Base-by-base conservation (phyloP, 805 yeast genomes). In the Starmerella potacharoeniae region DNA sequence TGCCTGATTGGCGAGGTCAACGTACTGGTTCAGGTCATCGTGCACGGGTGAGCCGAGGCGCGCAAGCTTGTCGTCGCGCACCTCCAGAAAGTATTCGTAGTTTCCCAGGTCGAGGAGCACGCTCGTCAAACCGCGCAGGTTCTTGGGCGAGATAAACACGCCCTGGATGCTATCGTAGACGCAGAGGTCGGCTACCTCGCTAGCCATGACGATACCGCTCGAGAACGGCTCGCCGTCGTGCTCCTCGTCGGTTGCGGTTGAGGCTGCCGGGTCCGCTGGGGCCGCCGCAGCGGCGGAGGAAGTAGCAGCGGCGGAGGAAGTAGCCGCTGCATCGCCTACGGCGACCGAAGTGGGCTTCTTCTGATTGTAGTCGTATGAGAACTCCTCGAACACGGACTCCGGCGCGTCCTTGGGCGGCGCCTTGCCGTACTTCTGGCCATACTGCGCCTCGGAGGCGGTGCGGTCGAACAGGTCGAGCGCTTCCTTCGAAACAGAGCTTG, bases 361-460 rank as follows among this genome's bases (percentile, higher is more conserved):
- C 34, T 16, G 22, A 28, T n/a, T 29, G 54, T 49, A 55, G 48
- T 73, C 77, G 58, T 69, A 68, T 4, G 75, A 73, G 62, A 86
- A 84, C 62, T 85, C 86, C 5, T 77, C 75, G 61, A 86, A 84
- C 61, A 84, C 84, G 39, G 75, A 68, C 50, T 87, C 71, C 42
- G 81, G 82, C 6, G 67, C 68, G 10, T 70, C 69, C 0, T 76
- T 65, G 5, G 81, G 71, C 16, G 68, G 67, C 30, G 44, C 51
- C 58, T 71, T 76, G 59, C 76, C 79, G 66, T 83, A 86, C 64
- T 84, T 86, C 60, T 81, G 77, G 66, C 88, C 95, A 65, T 78
- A 91, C 62, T 82, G 79, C 64, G 95, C 86, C 55, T 77, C 77
- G 63, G 79, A 76, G 13, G 87, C 73, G 0, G 81, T 73, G 30